phyloP scores from a whole-genome alignment of 2,329 filamentous ascomycete species.

The Thermothelomyces thermophilus region DNA sequence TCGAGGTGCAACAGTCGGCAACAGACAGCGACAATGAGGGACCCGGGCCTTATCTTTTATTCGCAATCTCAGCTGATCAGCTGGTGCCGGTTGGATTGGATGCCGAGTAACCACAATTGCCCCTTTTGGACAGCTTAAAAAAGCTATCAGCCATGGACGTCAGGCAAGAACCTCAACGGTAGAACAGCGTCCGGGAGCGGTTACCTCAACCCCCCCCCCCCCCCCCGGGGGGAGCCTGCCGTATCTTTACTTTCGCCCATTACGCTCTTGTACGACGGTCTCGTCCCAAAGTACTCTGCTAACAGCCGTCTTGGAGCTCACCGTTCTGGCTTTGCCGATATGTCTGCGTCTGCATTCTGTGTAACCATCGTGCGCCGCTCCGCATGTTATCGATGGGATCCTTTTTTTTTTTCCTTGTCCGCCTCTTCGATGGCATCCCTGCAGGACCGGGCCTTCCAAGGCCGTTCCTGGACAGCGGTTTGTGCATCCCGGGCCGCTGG shows the following conservation, averaged over 20 bases:
- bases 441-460: neutral
- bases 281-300: conserved; percentile 10
- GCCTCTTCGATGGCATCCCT: conserved; percentile 4
- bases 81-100: neutral
- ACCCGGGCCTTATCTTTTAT: conserved; percentile 2
- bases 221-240: too few species aligned
- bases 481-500: conserved; percentile 13
- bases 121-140: conserved; percentile 8
- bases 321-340: conserved; percentile 8
- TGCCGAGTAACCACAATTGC: conserved; percentile 4
- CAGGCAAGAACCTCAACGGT: neutral
- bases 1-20: neutral
- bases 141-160: neutral
- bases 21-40: conserved; percentile 1
- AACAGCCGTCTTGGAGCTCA: conserved; percentile 2
- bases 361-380: conserved; percentile 8
- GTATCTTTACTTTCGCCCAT: conserved; percentile 9
- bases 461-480: conserved; percentile 1
- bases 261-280: conserved; percentile 12
- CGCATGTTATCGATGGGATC: conserved; percentile 9
- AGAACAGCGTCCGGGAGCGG: neutral
- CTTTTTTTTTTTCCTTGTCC: neutral
- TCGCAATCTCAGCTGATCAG: neutral
- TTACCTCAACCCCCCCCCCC: neutral
- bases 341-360: conserved; percentile 5